Conservation (phyloP, 75 land plant genomes). For the Picea glauca region DNA sequence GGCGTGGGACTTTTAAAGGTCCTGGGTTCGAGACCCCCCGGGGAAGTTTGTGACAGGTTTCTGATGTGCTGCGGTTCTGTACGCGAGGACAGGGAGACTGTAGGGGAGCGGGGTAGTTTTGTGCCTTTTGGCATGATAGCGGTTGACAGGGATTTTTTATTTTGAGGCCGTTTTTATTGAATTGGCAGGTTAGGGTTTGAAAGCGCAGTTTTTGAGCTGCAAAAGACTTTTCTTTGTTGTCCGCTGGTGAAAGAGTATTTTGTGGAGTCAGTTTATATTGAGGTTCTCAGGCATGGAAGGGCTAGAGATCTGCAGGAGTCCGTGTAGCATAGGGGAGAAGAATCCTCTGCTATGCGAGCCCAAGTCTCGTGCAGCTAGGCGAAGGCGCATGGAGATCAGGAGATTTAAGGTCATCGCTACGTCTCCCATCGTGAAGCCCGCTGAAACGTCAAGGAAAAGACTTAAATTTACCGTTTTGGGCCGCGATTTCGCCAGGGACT, state of each 20-base stretch:
- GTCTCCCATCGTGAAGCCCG: background rate
- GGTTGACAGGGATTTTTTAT: too few species aligned
- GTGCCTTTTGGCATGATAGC: too few species aligned
- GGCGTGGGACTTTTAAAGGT: background rate
- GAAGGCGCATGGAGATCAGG: constrained; percentile 57
- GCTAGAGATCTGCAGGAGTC: constrained; percentile 45
- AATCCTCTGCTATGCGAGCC: constrained; percentile 14
- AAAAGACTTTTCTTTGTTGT: too few species aligned
- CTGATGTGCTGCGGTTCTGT: background rate
- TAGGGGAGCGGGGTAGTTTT: too few species aligned
- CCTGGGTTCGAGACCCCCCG: background rate
- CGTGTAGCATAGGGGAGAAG: constrained; percentile 14
- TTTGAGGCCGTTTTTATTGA: too few species aligned
- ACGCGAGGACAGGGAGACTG: background rate
- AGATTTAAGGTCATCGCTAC: constrained; percentile 31
- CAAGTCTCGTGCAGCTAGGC: constrained; percentile 28
- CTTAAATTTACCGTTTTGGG: background rate
- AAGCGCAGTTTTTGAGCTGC: background rate
- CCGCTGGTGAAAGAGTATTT: too few species aligned
- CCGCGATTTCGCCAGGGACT: background rate
- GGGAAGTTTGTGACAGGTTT: background rate
- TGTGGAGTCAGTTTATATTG: too few species aligned
- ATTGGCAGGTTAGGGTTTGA: background rate
- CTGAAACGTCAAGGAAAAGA: constrained; percentile 10
- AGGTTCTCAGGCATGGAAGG: constrained; percentile 13